Conservation (phyloP, 768 basidiomycete species). For the Tylopilus felleus region DNA sequence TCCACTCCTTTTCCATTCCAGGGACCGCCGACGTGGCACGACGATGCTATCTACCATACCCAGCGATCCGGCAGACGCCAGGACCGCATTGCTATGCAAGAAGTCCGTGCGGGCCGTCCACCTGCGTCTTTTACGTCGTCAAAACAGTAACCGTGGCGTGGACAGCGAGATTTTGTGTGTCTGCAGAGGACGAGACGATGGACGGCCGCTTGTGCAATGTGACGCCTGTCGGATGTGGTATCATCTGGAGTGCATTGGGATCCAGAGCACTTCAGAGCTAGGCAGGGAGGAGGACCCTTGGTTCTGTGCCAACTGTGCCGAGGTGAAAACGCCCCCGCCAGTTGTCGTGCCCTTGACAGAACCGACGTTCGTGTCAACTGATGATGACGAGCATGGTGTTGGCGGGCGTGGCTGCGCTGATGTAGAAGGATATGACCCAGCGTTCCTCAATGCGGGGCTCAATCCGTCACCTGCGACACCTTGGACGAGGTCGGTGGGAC, state of each 20-base stretch:
- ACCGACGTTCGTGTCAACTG: constrained; percentile 69
- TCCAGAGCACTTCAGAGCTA: constrained; percentile 57
- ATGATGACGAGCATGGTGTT: constrained; percentile 36
- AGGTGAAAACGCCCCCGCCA: constrained; percentile 39
- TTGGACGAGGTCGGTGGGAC: constrained; percentile 40
- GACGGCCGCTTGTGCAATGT: constrained; percentile 77
- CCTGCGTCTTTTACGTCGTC: constrained; percentile 42
- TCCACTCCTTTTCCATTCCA: constrained; percentile 45
- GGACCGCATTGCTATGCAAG: constrained; percentile 69
- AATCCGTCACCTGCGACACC: constrained; percentile 54
- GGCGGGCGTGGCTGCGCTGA: constrained; percentile 8
- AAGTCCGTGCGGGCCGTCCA: constrained; percentile 62
- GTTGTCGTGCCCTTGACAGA: constrained; percentile 38
- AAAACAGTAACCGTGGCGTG: constrained; percentile 33
- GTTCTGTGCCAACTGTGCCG: constrained; percentile 63
- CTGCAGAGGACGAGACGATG: constrained; percentile 66
- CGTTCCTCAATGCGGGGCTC: constrained; percentile 53
- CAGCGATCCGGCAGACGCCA: constrained; percentile 74
- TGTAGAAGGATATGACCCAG: constrained; percentile 46
- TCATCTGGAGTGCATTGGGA: constrained; percentile 77
- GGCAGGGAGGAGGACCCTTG: constrained; percentile 78
- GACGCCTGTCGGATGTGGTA: constrained; percentile 81
- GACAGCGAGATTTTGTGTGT: constrained; percentile 55
- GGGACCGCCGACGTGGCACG: constrained; percentile 13
- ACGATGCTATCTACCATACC: constrained; percentile 39